These are phyloP conservation scores for Xylaria sp. DNA, from an alignment of 2,329 filamentous ascomycete species.

Conservation along the genomic window DNA sequence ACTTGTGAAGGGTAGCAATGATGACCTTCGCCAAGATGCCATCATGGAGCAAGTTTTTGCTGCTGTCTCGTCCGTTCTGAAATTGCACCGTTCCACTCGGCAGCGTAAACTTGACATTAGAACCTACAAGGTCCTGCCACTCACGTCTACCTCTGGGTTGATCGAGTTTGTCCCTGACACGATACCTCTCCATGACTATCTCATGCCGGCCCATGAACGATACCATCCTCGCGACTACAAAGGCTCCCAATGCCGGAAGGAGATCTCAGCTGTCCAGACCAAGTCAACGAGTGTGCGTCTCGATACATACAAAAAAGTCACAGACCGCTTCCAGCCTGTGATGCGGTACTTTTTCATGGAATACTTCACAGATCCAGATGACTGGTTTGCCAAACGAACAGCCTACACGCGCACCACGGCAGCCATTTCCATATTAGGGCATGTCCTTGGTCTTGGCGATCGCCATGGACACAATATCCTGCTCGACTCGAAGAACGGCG, in stretches of 20 bases:
- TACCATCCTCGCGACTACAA: constrained; percentile 85
- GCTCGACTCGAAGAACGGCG: constrained; percentile 80
- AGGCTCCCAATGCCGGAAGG: constrained; percentile 67
- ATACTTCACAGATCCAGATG: constrained; percentile 84
- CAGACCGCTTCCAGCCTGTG: constrained; percentile 80
- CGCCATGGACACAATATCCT: constrained; percentile 96
- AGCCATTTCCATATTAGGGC: constrained; percentile 89
- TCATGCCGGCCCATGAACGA: constrained; percentile 81
- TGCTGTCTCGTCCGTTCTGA: constrained; percentile 84
- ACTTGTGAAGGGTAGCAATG: constrained; percentile 90
- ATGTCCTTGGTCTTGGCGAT: constrained; percentile 88
- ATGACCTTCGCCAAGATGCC: constrained; percentile 92
- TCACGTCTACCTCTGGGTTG: constrained; percentile 78
- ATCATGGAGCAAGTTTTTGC: constrained; percentile 99
- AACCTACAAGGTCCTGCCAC: constrained; percentile 92
- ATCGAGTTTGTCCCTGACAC: constrained; percentile 98
- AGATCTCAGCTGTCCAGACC: constrained; percentile 68
- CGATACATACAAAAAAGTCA: constrained; percentile 69
- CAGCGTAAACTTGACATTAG: constrained; percentile 85
- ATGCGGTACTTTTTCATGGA: constrained; percentile 98
- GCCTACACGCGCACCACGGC: constrained; percentile 92
- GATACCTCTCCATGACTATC: constrained; percentile 82
- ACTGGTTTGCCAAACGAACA: constrained; percentile 86
- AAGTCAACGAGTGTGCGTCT: constrained; percentile 67
- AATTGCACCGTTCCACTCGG: constrained; percentile 77